Evolutionary conservation across 257 asterid species (phyloP).

Genomic region (Gentiana dahurica): DNA sequence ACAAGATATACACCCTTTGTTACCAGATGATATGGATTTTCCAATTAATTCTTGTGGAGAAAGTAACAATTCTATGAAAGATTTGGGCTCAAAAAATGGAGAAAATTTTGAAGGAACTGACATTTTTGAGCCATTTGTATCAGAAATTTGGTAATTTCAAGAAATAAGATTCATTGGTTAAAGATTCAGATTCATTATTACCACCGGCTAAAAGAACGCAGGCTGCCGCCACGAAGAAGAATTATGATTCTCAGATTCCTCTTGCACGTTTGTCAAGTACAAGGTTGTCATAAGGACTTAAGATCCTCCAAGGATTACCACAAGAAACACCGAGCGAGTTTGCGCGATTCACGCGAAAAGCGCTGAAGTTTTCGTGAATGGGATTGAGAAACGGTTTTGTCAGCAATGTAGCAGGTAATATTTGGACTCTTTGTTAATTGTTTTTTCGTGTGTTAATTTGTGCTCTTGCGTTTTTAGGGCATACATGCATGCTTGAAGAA

Average conservation of each 20-base stretch:
- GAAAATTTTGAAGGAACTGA: too few species aligned
- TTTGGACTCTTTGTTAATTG: too few species aligned
- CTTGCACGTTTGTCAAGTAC: constrained; percentile 39
- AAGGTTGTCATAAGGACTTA: constrained; percentile 57
- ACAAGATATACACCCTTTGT: constrained; percentile 6
- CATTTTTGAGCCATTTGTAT: too few species aligned
- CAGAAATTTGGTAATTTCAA: too few species aligned
- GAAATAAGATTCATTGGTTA: constrained; percentile 9
- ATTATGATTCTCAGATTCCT: constrained; percentile 27
- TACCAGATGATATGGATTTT: not conserved
- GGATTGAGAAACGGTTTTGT: constrained; percentile 60
- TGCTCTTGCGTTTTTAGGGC: too few species aligned
- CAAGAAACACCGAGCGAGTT: constrained; percentile 50
- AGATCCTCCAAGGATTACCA: constrained; percentile 59
- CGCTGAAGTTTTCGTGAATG: constrained; percentile 48
- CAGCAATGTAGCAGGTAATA: constrained; percentile 33
- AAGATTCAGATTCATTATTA: constrained; percentile 13
- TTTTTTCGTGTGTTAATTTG: too few species aligned
- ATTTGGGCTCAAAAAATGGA: too few species aligned
- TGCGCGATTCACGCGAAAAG: constrained; percentile 62
- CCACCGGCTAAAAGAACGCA: constrained; percentile 18
- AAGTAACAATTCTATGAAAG: too few species aligned
- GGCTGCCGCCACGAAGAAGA: not conserved
- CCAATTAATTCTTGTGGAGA: too few species aligned
- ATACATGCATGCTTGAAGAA: too few species aligned